Conservation (phyloP, 2,329 filamentous ascomycete genomes). For the Nigrograna mackinnonii region DNA sequence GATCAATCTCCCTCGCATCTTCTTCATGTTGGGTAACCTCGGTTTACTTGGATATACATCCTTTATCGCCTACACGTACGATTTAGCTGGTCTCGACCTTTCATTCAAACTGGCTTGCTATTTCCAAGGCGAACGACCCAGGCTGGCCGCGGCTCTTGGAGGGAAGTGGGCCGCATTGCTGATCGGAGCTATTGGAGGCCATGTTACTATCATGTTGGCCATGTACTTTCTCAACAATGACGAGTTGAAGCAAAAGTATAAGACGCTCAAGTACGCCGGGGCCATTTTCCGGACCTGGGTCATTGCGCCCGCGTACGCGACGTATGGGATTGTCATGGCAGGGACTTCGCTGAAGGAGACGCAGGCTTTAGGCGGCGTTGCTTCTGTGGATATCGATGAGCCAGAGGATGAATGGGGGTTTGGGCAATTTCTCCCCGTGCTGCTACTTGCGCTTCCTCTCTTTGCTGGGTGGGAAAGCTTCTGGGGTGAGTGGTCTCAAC, state of each 20-base stretch:
- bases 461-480: conserved; percentile 37
- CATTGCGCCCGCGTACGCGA: conserved; percentile 31
- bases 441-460: conserved; percentile 31
- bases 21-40: conserved; percentile 36
- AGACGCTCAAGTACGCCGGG: conserved; percentile 23
- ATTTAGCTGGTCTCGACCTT: conserved; percentile 22
- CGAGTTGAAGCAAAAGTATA: conserved; percentile 9
- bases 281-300: conserved; percentile 30
- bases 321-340: conserved; percentile 32
- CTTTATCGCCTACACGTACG: conserved; percentile 32
- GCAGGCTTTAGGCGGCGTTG: conserved; percentile 27
- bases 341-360: conserved; percentile 21
- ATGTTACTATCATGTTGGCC: conserved; percentile 29
- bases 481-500: conserved; percentile 16
- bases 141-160: conserved; percentile 23
- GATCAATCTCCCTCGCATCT: conserved; percentile 34
- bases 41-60: conserved; percentile 31
- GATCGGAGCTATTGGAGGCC: conserved; percentile 32
- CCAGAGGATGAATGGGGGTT: conserved; percentile 32
- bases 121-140: conserved; percentile 24
- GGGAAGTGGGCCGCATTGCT: conserved; percentile 30
- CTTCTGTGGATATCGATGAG: conserved; percentile 22
- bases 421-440: conserved; percentile 32
- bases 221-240: conserved; percentile 30
- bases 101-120: conserved; percentile 28